Conservation (phyloP, 441 rosid species). For the Omphalea diandra region DNA sequence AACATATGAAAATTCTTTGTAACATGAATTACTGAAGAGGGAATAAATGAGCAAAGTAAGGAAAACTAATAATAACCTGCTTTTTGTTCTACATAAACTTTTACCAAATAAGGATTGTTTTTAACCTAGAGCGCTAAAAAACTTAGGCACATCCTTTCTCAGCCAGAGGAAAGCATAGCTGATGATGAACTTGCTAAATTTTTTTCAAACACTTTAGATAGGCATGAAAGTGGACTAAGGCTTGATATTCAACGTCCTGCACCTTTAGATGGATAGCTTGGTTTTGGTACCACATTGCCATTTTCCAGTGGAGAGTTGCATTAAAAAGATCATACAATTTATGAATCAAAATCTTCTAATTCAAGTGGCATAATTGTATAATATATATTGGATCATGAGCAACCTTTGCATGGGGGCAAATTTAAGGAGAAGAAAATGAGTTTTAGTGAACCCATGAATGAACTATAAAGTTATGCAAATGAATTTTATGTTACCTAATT, state of each 20-base stretch:
- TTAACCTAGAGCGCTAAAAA: conserved; percentile 18
- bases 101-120: conserved; percentile 20
- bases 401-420: conserved; percentile 23
- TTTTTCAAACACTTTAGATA: conserved; percentile 18
- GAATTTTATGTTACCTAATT: too few species aligned
- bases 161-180: conserved; percentile 10
- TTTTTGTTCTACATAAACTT: conserved; percentile 1
- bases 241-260: conserved; percentile 68
- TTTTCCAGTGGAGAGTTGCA: conserved; percentile 35
- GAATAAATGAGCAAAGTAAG: not conserved
- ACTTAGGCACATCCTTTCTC: conserved; percentile 17
- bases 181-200: conserved; percentile 15
- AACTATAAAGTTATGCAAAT: conserved; percentile 28
- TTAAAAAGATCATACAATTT: conserved; percentile 43
- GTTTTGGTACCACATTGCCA: conserved; percentile 27
- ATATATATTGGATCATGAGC: conserved; percentile 39
- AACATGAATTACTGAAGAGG: not conserved
- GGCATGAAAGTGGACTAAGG: conserved; percentile 76
- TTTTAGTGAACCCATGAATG: conserved; percentile 18
- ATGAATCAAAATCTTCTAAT: conserved; percentile 38
- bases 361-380: conserved; percentile 36
- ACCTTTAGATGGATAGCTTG: conserved; percentile 39
- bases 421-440: conserved; percentile 26
- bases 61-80: not conserved
- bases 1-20: not conserved